Conservation (phyloP, 164 flowering plant species). For the Vitis riparia region DNA sequence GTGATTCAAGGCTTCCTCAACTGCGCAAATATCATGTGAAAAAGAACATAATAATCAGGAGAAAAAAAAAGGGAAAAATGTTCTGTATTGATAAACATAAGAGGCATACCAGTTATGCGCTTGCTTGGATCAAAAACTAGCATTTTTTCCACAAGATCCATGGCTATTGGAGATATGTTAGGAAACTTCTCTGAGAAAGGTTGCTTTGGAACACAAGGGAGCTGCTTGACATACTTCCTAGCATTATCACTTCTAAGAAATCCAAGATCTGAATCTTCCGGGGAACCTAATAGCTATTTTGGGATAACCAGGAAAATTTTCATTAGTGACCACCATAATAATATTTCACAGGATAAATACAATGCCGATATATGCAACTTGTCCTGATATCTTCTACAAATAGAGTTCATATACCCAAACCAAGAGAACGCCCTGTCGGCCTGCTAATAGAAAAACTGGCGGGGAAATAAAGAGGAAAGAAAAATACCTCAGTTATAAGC, state of each 20-base stretch:
- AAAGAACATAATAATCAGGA: background rate
- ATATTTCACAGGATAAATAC: no score
- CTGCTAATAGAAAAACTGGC: background rate
- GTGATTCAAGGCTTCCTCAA: slow-evolving; percentile 87
- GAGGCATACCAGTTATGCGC: slow-evolving; percentile 74
- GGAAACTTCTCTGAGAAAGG: slow-evolving; percentile 61
- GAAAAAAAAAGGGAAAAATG: background rate
- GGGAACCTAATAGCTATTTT: slow-evolving; percentile 57
- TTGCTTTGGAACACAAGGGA: slow-evolving; percentile 53
- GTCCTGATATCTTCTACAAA: no score
- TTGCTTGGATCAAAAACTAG: slow-evolving; percentile 91
- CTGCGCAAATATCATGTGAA: slow-evolving; percentile 28
- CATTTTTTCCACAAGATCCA: slow-evolving; percentile 88
- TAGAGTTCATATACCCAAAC: no score
- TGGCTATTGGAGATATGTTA: slow-evolving; percentile 55
- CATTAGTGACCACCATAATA: background rate
- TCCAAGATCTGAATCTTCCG: slow-evolving; percentile 70
- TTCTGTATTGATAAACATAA: background rate
- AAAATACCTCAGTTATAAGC: slow-evolving; percentile 74
- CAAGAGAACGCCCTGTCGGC: no score
- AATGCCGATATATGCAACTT: no score
- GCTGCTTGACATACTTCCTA: slow-evolving; percentile 58
- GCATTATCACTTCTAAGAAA: slow-evolving; percentile 71
- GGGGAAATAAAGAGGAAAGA: background rate
- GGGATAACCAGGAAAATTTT: background rate